phyloP scores from a whole-genome alignment of 2,329 filamentous ascomycete genomes.

The Penicillium sp. region DNA sequence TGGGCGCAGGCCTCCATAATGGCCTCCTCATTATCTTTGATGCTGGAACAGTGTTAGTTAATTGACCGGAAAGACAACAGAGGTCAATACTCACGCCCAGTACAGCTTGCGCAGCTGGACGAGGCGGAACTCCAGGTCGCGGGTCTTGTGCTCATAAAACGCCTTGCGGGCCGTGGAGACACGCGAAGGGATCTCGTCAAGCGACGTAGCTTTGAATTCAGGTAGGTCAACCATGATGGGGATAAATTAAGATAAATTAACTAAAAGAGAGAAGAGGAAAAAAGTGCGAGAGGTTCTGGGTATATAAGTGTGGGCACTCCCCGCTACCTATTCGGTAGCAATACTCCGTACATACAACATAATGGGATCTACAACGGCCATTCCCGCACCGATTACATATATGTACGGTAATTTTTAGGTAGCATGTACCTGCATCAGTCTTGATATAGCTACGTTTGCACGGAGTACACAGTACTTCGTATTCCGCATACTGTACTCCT shows the following conservation, averaged over 20 bases:
- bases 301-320: background rate
- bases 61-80: background rate
- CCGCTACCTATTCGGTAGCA: background rate
- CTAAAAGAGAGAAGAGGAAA: background rate
- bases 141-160: conserved; percentile 74
- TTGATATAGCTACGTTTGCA: background rate
- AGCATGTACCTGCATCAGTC: background rate
- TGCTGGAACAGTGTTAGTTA: conserved; percentile 25
- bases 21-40: conserved; percentile 66
- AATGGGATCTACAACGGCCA: background rate
- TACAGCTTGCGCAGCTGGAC: conserved; percentile 87
- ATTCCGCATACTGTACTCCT: no score
- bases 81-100: conserved; percentile 57
- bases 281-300: background rate
- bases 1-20: conserved; percentile 65
- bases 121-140: conserved; percentile 69
- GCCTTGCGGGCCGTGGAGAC: conserved; percentile 55
- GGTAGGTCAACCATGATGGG: conserved; percentile 32
- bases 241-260: background rate
- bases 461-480: background rate
- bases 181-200: conserved; percentile 57
- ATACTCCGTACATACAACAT: background rate
- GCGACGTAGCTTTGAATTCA: conserved; percentile 52
- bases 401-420: background rate
- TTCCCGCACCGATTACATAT: background rate